Evolutionary conservation across 2,329 filamentous ascomycete species (phyloP).

Genomic region (Alternaria gansuensis): DNA sequence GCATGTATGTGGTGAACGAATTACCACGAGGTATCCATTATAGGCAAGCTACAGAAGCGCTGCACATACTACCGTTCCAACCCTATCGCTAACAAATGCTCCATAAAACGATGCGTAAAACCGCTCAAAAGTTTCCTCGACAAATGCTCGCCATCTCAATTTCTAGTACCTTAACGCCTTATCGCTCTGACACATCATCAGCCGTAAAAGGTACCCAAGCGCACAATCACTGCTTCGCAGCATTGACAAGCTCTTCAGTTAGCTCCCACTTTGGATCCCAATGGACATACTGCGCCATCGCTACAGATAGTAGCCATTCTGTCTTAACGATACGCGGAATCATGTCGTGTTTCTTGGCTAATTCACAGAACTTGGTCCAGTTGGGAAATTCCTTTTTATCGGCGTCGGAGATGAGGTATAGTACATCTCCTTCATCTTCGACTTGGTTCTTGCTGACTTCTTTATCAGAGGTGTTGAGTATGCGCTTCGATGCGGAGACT

Average conservation of each 20-base stretch:
- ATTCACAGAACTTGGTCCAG: constrained; percentile 81
- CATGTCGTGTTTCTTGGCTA: constrained; percentile 81
- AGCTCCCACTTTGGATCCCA: constrained; percentile 49
- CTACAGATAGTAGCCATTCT: constrained; percentile 90
- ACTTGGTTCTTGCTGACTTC: constrained; percentile 66
- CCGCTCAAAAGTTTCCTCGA: background rate
- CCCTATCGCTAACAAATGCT: constrained; percentile 2
- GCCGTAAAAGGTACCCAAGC: constrained; percentile 11
- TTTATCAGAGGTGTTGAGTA: constrained; percentile 33
- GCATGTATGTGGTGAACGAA: background rate
- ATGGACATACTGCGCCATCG: constrained; percentile 82
- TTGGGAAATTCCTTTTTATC: constrained; percentile 73
- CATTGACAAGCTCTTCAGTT: constrained; percentile 44
- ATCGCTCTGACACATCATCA: constrained; percentile 22
- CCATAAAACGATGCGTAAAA: background rate
- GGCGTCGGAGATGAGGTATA: constrained; percentile 80
- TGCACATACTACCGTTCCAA: background rate
- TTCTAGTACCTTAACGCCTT: constrained; percentile 31
- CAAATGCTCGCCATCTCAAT: background rate
- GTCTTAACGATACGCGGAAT: constrained; percentile 80
- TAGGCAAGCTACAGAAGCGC: background rate
- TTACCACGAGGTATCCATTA: background rate
- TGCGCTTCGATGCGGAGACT: constrained; percentile 60
- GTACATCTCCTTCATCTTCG: constrained; percentile 63
- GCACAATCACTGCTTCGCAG: constrained; percentile 26